These are phyloP conservation scores for Cryptococcus amylolentus DNA, from an alignment of 1,284 basidiomycete species.

Conservation along the genomic window DNA sequence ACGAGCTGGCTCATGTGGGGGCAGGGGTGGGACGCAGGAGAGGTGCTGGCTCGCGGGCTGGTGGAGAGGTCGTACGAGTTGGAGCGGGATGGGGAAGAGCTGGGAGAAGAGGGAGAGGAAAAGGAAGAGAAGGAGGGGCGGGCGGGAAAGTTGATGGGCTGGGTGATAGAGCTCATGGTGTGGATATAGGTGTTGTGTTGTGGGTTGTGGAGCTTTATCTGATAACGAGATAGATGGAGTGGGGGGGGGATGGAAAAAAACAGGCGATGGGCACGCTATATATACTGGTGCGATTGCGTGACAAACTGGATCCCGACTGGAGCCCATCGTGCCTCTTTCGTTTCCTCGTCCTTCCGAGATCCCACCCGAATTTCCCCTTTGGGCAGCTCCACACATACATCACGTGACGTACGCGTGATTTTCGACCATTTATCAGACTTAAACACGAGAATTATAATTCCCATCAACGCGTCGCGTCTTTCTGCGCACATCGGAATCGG, in stretches of 20 bases:
- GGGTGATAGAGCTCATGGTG: conserved; percentile 14
- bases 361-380: too few relatives aligned
- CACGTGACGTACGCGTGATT: too few relatives aligned
- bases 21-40: conserved; percentile 27
- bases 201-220: not conserved
- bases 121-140: conserved; percentile 5
- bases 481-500: too few relatives aligned
- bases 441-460: too few relatives aligned
- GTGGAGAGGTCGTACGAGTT: conserved; percentile 1
- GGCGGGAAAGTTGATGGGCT: conserved; percentile 14
- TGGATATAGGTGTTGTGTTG: conserved; percentile 5
- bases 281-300: not conserved
- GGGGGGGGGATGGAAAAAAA: too few relatives aligned
- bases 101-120: conserved; percentile 3
- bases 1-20: conserved; percentile 41
- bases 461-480: too few relatives aligned
- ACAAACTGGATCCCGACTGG: not conserved
- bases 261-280: too few relatives aligned
- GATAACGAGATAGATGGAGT: not conserved
- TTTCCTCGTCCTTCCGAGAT: too few relatives aligned
- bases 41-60: conserved; percentile 1
- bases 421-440: too few relatives aligned
- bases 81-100: conserved; percentile 8
- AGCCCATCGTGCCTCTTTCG: too few relatives aligned
- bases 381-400: too few relatives aligned